Percentiles rank a stretch among this genome's conserved stretches.
Evolutionary conservation across 169 alveolate genomes (phyloP).

Genomic region (Plasmodium fragile): DNA sequence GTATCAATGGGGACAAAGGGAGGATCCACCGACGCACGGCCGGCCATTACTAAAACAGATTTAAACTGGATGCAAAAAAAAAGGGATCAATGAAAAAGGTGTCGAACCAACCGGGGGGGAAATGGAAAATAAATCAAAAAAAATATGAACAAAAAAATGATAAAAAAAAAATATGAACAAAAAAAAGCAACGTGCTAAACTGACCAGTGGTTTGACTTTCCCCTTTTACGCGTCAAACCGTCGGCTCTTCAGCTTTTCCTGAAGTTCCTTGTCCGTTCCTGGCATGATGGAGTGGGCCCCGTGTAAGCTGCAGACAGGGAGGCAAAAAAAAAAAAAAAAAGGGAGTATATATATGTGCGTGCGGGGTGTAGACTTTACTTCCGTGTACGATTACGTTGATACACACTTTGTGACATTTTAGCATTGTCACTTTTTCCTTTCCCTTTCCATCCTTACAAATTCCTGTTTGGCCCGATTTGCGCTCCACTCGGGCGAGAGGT

Average conservation of each 20-base stretch:
- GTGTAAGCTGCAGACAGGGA: background rate
- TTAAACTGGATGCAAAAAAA: background rate
- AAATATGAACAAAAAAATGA: background rate
- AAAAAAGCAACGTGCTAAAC: background rate
- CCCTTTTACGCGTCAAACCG: background rate
- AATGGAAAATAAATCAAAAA: background rate
- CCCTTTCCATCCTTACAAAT: slow-evolving; percentile 28
- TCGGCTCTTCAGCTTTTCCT: slow-evolving; percentile 48
- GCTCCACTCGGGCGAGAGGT: background rate
- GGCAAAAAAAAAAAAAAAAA: slow-evolving; percentile 26
- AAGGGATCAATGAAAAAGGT: background rate
- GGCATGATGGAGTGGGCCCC: slow-evolving; percentile 54
- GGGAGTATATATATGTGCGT: background rate
- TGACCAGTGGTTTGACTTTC: too few species aligned
- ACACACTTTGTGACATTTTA: background rate
- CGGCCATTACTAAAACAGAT: background rate
- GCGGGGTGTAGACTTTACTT: background rate
- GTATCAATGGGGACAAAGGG: background rate
- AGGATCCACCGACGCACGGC: background rate
- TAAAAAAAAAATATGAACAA: too few species aligned
- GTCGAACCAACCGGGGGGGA: too few species aligned
- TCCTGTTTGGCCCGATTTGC: slow-evolving; percentile 8
- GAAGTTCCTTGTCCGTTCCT: slow-evolving; percentile 27
- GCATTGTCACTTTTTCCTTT: background rate
- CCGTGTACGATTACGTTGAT: background rate